Evolutionary conservation across 116 monocot genomes (phyloP), one percentile per base, ranked within the genome.

Genomic region (Thalassia testudinum): DNA sequence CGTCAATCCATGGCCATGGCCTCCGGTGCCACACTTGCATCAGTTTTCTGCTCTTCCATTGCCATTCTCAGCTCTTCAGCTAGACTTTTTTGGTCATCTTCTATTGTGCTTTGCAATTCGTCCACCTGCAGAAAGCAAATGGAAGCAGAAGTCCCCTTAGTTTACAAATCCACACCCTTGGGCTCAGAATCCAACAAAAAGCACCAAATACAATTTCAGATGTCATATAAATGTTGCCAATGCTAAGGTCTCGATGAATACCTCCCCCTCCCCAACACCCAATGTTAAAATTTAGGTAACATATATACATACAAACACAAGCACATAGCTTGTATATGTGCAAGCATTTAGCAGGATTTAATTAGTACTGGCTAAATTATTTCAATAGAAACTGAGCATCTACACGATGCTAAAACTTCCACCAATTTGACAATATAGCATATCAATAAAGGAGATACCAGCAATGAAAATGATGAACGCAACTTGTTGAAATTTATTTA

Each of bases 81-180:
- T 11, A 70, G 42, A 26, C 23, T 67, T 66, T 65, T 79, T 50
- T 79, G 85, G 28, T 85, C 85, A 47, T 76, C 79, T 24, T 85
- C 79, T 7, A 85, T 70, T 1, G 79, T 74, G 57, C 58, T 76
- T 54, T 85, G 85, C 67, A 85, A 49, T 47, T 85, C 85, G 40
- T 85, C 85, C 19, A 85, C 85, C 85, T 85, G 53, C 1, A 2
- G 42, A 30, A 18, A 26, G 21, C 22, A 42, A 22, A 58, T n/a
- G 23, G 0, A 42, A 58, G 18, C 19, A 58, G 0, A 11, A 14
- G 40, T 40, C 14, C 40, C 40, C 11, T 8, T 40, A 7, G 40
- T 14, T 8, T 40, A 8, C 40, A 7, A 40, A 14, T 40, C 14
- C 40, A 40, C n/a, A n/a, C n/a, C n/a, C n/a, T n/a, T n/a, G n/a